Conservation (phyloP, 148 eudicot genomes). For the Spergularia bocconei region DNA sequence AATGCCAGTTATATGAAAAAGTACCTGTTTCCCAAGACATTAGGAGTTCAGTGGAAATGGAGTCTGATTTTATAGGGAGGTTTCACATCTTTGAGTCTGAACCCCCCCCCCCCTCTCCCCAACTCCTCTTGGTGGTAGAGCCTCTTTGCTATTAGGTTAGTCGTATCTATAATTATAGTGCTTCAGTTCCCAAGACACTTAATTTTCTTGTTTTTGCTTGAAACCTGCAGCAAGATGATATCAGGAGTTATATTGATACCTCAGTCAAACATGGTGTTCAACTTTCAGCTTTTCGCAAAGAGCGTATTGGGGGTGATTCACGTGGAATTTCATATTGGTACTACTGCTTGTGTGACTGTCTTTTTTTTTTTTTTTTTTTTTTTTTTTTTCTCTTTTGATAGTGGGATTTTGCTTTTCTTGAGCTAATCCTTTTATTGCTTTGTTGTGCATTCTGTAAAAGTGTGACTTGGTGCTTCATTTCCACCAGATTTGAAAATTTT, state of each 20-base stretch:
- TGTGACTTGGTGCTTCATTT: neutral
- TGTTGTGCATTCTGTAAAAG: neutral
- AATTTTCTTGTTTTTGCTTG: slow-evolving; percentile 15
- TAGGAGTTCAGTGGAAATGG: neutral
- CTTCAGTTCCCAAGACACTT: neutral
- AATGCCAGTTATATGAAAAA: neutral
- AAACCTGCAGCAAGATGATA: slow-evolving; percentile 96
- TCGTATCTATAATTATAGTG: neutral
- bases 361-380: neutral
- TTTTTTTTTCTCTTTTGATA: neutral
- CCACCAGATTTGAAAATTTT: neutral
- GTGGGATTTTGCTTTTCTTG: neutral
- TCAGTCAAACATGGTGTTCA: slow-evolving; percentile 73
- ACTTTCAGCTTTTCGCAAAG: slow-evolving; percentile 80
- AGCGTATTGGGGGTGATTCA: slow-evolving; percentile 92
- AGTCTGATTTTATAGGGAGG: neutral
- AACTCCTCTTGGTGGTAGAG: neutral
- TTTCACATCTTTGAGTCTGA: neutral
- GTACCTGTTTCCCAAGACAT: neutral
- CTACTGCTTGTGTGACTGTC: slow-evolving; percentile 8
- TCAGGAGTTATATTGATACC: slow-evolving; percentile 78
- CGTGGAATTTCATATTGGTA: slow-evolving; percentile 95
- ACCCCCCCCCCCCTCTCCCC: neutral
- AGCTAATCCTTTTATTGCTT: neutral
- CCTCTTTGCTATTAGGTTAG: neutral